Percentiles rank a stretch among this genome's conserved stretches.
Conservation (phyloP, 306 rosid genomes). For the Hippophae tibetana region DNA sequence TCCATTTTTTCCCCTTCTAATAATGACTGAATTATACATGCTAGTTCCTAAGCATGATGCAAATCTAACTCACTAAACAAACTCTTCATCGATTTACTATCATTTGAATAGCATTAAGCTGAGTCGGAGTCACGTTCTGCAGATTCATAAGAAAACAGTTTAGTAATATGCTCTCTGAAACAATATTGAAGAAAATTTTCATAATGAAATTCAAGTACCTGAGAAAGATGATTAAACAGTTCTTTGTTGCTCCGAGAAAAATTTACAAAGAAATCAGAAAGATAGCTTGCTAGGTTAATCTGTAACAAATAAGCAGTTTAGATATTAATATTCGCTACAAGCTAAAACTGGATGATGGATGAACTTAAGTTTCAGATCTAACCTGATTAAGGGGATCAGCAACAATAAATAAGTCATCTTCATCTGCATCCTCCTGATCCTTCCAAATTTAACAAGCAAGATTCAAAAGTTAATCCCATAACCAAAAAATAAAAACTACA, state of each 20-base stretch:
- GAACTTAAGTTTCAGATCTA: background rate
- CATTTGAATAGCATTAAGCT: constrained; percentile 52
- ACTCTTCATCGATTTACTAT: constrained; percentile 32
- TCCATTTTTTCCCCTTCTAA: too few relatives aligned
- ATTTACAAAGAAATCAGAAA: constrained; percentile 54
- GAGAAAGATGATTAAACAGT: constrained; percentile 48
- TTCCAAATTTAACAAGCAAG: constrained; percentile 27
- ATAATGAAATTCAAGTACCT: constrained; percentile 32
- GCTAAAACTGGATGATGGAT: background rate
- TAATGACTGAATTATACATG: background rate
- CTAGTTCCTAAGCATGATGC: background rate
- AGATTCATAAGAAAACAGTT: constrained; percentile 13
- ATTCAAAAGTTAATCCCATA: constrained; percentile 15
- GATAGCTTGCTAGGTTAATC: constrained; percentile 68
- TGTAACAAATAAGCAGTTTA: constrained; percentile 21
- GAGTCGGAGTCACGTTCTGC: constrained; percentile 68
- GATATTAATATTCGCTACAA: constrained; percentile 1
- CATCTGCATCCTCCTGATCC: constrained; percentile 75
- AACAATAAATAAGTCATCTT: constrained; percentile 55
- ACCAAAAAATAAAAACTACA: background rate
- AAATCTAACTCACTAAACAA: background rate
- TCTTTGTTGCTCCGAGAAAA: constrained; percentile 53
- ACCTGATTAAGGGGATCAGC: constrained; percentile 93
- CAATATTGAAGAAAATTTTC: background rate
- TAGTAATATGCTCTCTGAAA: background rate